Evolutionary conservation across 768 basidiomycete species (phyloP), one percentile per base, ranked within the genome.

Genomic region (Mrakia gelida): DNA sequence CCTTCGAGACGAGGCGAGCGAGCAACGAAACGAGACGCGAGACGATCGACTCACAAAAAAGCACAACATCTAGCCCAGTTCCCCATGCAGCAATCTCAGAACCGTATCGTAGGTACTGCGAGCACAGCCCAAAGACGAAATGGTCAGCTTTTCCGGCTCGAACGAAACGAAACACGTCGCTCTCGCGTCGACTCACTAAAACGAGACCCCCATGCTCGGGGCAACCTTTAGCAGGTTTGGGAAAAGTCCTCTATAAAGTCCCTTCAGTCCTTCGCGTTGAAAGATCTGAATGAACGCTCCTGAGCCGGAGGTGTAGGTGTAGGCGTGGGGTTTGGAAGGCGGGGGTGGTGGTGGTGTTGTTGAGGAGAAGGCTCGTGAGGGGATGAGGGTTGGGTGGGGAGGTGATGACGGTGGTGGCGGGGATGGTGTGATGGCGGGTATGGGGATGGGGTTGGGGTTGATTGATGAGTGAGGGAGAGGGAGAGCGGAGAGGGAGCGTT

Each of bases 201-300:
- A 78, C 15, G 28, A 34, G 5, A 78, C 77, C 18, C 71, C 77
- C 77, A 73, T 73, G 15, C 52, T 59, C 41, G 78, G 78, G 5
- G 73, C 67, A 21, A 79, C 78, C 59, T 79, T 79, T 15, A 79
- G 78, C 41, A 79, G 52, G 38, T 79, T 79, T 41, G 78, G 78
- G 49, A 75, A 38, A 34, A 79, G 71, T 21, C 78, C 78, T 13
- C 78, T 15, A 23, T 79, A 79, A 0, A 79, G 62, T 23, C 78
- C 78, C 30, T 54, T 71, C 16, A 79, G 8, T 3, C 78, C 78
- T 32, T 79, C 78, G n/a, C 67, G 54, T 34, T 73, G 54, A 61
- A 75, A 72, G 74, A 79, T 79, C 68, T 75, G 73, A 11, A 75
- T 26, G 68, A 79, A 52, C 56, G 78, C 78, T 26, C 75, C 78